A percentile compares a stretch with the other conserved stretches of the same genome.
phyloP scores from a whole-genome alignment of 495 filamentous ascomycete species.

The Penicillium malachiteum region DNA sequence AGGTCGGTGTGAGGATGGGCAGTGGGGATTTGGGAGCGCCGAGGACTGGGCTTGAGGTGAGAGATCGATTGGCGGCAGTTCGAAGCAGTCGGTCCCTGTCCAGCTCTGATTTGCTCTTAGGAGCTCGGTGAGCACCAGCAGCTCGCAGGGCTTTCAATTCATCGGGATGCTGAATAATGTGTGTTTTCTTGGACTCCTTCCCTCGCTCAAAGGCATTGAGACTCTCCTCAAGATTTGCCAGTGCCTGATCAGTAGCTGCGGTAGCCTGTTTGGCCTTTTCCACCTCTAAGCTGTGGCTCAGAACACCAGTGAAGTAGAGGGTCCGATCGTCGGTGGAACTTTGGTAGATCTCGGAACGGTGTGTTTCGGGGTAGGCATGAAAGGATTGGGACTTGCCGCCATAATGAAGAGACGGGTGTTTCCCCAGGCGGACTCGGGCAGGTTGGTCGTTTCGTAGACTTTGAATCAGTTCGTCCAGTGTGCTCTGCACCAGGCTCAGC shows the following conservation, averaged over 20 bases:
- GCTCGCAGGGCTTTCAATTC: conserved; percentile 37
- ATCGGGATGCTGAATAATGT: conserved; percentile 39
- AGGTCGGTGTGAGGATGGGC: conserved; percentile 40
- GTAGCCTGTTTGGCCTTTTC: conserved; percentile 55
- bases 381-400: conserved; percentile 53
- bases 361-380: conserved; percentile 45
- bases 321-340: conserved; percentile 35
- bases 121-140: conserved; percentile 19
- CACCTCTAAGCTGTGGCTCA: conserved; percentile 58
- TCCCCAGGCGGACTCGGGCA: conserved; percentile 48
- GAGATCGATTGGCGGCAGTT: conserved; percentile 52
- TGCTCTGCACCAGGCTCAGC: conserved; percentile 60
- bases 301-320: conserved; percentile 52
- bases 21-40: conserved; percentile 45
- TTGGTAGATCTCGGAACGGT: conserved; percentile 54
- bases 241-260: conserved; percentile 49
- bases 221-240: conserved; percentile 57
- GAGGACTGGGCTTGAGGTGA: conserved; percentile 64
- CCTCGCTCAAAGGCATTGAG: conserved; percentile 48
- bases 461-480: conserved; percentile 70
- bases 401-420: conserved; percentile 51
- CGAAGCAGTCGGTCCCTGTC: conserved; percentile 48
- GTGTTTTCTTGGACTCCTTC: conserved; percentile 54
- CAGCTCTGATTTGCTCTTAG: conserved; percentile 39
- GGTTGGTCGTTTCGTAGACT: conserved; percentile 62